Evolutionary conservation across 176 grass and related monocot species (phyloP), one percentile per base, ranked within the genome.

Genomic region (Aegilops speltoides): DNA sequence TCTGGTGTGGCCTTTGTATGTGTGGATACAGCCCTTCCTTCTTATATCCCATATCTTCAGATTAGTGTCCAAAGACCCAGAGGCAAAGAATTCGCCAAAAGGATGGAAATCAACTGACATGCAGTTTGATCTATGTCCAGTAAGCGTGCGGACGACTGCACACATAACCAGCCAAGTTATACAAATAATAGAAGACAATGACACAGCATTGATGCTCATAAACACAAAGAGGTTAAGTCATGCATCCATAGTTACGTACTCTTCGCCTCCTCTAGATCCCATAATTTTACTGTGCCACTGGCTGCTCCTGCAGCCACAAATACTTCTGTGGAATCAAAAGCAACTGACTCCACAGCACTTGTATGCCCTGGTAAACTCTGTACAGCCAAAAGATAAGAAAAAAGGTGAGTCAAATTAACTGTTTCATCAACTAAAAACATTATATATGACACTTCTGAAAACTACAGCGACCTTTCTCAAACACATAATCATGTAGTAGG

Each of bases 1-100:
- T 76, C 96, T 32, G 28, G 88, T 98, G 78, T 98, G 96, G 32
- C 96, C 93, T 85, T 98, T 95, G 85, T 98, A 98, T 31, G 96
- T 98, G 90, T 94, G 93, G 54, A 98, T 98, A 82, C 96, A 98
- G 50, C 90, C 88, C 66, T 98, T 98, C 83, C 84, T 92, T 89
- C 96, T 92, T 83, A 98, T 95, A 89, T 95, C 96, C 96, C 96
- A 98, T 87, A 95, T 95, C 76, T 98, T 98, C 37, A 98, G 38
- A 87, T 98, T 98, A 79, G 96, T 98, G 87, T 98, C 93, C 83
- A 95, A 73, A 54, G 96, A 98, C 57, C 93, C 96, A 61, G 96
- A 98, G 59, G 96, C 96, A 37, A 98, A 98, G 82, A 98, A 95
- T 76, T 98, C 93, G 8, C 93, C 96, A 77, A 98, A 98, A 56